These are phyloP conservation scores for Withania somnifera DNA, from an alignment of 305 asterid species.

Conservation along the genomic window DNA sequence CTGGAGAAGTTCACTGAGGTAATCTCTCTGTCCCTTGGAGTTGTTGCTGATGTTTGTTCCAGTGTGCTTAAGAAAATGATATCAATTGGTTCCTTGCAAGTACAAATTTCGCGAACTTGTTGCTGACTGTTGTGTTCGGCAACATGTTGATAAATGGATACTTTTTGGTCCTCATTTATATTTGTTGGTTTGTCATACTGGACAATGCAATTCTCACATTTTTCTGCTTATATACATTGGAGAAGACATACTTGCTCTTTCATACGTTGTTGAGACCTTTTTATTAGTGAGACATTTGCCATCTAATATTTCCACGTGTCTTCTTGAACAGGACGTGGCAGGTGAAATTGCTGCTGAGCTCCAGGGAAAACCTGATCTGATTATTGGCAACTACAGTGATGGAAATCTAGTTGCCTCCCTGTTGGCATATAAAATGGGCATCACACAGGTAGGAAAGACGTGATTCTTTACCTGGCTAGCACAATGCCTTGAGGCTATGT, in stretches of 20 bases:
- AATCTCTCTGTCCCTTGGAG: not conserved
- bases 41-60: not conserved
- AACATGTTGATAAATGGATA: not conserved
- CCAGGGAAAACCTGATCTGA: conserved; percentile 74
- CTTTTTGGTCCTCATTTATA: not conserved
- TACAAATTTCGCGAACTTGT: not conserved
- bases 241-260: not conserved
- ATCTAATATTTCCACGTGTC: not conserved
- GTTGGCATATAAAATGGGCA: conserved; percentile 75
- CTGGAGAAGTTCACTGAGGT: conserved; percentile 87
- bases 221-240: not conserved
- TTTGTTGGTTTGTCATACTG: not conserved
- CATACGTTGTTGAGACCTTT: not conserved
- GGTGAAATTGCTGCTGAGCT: conserved; percentile 84
- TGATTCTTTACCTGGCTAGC: not conserved
- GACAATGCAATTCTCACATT: not conserved
- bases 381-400: conserved; percentile 95
- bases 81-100: not conserved
- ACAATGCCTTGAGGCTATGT: not conserved
- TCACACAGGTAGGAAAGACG: conserved; percentile 58
- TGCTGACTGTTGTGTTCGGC: not conserved
- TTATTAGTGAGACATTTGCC: not conserved
- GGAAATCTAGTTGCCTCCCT: conserved; percentile 97
- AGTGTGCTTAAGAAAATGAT: not conserved
- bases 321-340: conserved; percentile 58